phyloP scores from a whole-genome alignment of 495 filamentous ascomycete species.

The Aspergillus sparsus region DNA sequence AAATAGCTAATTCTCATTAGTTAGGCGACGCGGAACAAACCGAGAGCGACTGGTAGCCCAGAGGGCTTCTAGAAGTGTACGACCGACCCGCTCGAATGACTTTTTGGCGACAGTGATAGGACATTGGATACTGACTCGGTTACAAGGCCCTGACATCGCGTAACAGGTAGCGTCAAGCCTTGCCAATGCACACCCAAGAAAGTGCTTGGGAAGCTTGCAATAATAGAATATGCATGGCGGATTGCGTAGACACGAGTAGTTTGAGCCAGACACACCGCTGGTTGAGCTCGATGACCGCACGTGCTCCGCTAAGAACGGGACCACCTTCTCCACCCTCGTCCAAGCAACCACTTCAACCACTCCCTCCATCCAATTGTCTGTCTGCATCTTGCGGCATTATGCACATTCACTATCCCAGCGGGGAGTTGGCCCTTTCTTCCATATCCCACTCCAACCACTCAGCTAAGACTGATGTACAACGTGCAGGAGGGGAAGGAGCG shows the following conservation, averaged over 20 bases:
- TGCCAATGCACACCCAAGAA: not conserved
- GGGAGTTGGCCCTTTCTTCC: constrained; percentile 1
- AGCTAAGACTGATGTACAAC: constrained; percentile 18
- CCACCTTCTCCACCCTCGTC: not conserved
- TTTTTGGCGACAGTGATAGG: not conserved
- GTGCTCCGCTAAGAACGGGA: not conserved
- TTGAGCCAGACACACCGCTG: not conserved
- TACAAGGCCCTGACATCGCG: not conserved
- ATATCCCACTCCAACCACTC: constrained; percentile 15
- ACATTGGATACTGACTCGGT: not conserved
- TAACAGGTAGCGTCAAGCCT: constrained; percentile 12
- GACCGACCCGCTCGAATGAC: too few species aligned
- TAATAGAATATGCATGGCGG: too few species aligned
- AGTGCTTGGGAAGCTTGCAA: constrained; percentile 19
- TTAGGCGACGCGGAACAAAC: too few species aligned
- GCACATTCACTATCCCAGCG: not conserved
- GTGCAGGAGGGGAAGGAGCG: constrained; percentile 10
- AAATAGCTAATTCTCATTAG: not conserved
- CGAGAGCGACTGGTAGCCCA: too few species aligned
- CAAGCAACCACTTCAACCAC: not conserved
- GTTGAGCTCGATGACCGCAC: not conserved
- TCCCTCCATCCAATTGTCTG: not conserved
- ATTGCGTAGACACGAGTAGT: not conserved
- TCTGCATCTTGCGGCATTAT: not conserved
- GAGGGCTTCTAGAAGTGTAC: too few species aligned